phyloP scores from a whole-genome alignment of 495 filamentous ascomycete genomes.

The Friedmanniomyces simplex region DNA sequence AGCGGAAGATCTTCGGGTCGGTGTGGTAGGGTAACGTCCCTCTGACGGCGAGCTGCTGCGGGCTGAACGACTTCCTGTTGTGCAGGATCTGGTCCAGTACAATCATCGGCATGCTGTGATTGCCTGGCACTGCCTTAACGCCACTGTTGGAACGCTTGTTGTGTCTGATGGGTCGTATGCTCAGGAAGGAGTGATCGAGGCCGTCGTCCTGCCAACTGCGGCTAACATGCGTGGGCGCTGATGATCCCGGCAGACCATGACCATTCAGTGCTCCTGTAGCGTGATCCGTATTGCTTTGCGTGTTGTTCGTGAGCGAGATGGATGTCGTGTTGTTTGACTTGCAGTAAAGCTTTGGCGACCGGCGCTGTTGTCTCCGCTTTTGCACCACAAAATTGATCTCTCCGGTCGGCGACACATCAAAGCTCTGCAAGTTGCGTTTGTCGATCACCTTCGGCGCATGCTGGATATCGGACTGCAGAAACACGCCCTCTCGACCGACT shows the following conservation, averaged over 20 bases:
- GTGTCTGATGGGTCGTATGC: conserved; percentile 24
- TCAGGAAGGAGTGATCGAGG: conserved; percentile 36
- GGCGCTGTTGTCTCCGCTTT: conserved; percentile 35
- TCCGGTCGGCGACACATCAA: conserved; percentile 50
- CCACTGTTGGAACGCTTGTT: background rate
- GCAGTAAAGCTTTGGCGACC: conserved; percentile 11
- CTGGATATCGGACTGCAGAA: conserved; percentile 80
- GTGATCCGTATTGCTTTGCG: background rate
- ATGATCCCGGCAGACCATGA: background rate
- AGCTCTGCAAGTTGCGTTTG: conserved; percentile 51
- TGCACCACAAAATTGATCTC: conserved; percentile 46
- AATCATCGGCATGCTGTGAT: conserved; percentile 5
- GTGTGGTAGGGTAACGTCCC: conserved; percentile 20
- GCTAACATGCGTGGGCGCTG: conserved; percentile 10
- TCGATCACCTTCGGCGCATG: conserved; percentile 73
- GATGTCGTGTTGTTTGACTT: background rate
- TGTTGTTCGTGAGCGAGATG: background rate
- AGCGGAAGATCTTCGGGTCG: conserved; percentile 26
- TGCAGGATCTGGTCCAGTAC: conserved; percentile 28
- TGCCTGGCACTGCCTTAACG: background rate
- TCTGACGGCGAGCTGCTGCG: conserved; percentile 31
- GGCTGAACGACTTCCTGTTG: conserved; percentile 27
- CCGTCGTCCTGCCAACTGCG: conserved; percentile 36
- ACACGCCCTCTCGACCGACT: conserved; percentile 69
- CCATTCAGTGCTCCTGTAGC: background rate